Percentiles rank a stretch among this genome's conserved stretches.
Evolutionary conservation across 225 moss, liverwort and hornwort species (phyloP).

Genomic region (Climacium dendroides): DNA sequence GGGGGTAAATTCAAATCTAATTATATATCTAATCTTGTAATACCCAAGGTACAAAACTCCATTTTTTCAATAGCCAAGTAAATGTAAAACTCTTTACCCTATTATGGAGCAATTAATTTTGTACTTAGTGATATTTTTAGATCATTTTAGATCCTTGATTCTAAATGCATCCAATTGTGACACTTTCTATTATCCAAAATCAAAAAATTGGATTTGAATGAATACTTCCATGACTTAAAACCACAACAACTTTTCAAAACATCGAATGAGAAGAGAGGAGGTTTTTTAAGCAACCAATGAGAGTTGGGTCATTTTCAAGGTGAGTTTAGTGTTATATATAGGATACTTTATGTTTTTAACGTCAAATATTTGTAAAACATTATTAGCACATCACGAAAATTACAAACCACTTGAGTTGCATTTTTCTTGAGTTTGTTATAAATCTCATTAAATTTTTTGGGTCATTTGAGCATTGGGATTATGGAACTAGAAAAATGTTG

Average conservation of each 20-base stretch:
- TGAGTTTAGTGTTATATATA: not conserved
- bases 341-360: not conserved
- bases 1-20: fast-evolving
- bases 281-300: not conserved
- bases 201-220: too few relatives aligned
- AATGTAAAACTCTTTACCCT: not conserved
- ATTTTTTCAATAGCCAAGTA: not conserved
- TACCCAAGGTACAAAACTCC: not conserved
- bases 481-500: fast-evolving
- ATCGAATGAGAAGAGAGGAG: fast-evolving
- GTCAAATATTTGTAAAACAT: too few relatives aligned
- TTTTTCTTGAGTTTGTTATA: too few relatives aligned
- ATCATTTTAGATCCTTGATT: fast-evolving
- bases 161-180: not conserved
- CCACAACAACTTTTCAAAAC: not conserved
- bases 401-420: not conserved
- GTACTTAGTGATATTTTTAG: fast-evolving
- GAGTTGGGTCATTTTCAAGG: not conserved
- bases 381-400: fast-evolving
- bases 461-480: not conserved
- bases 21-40: fast-evolving
- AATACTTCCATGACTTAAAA: not conserved
- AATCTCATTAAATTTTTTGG: not conserved
- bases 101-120: not conserved
- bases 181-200: not conserved